Evolutionary conservation across 495 filamentous ascomycete genomes (phyloP).

Genomic region (Collariella sp.): DNA sequence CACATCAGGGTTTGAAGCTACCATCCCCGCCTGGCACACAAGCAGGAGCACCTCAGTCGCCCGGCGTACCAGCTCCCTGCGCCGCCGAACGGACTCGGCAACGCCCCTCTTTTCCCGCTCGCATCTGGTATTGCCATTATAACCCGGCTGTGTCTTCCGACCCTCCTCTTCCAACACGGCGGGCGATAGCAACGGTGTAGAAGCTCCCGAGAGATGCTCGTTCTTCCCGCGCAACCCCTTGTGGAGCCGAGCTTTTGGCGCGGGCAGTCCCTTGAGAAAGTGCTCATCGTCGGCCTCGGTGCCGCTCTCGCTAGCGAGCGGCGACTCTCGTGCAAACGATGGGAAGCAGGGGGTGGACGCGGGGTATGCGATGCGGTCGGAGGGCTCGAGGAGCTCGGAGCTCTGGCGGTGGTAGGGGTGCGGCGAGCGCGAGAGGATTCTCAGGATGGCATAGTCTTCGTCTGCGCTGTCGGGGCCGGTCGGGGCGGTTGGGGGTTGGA

Average conservation of each 20-base stretch:
- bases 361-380: conserved; percentile 22
- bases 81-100: conserved; percentile 32
- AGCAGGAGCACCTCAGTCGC: conserved; percentile 38
- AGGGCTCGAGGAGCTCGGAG: conserved; percentile 41
- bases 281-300: conserved; percentile 88
- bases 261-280: conserved; percentile 71
- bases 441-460: conserved; percentile 27
- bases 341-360: background rate
- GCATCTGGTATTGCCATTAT: conserved; percentile 18
- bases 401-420: conserved; percentile 63
- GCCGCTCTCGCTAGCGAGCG: conserved; percentile 71
- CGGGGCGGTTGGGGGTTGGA: conserved; percentile 22
- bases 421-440: conserved; percentile 60
- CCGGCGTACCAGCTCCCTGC: conserved; percentile 40
- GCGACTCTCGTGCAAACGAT: conserved; percentile 36
- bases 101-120: conserved; percentile 21
- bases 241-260: conserved; percentile 56
- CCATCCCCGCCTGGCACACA: conserved; percentile 32
- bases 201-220: conserved; percentile 38
- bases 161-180: conserved; percentile 50
- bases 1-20: conserved; percentile 23
- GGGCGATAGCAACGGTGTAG: conserved; percentile 53
- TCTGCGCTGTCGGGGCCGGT: conserved; percentile 12
- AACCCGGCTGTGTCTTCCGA: conserved; percentile 11
- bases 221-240: conserved; percentile 62